Evolutionary conservation across 1,284 basidiomycete species (phyloP).

Genomic region (Coriolopsis trogii): DNA sequence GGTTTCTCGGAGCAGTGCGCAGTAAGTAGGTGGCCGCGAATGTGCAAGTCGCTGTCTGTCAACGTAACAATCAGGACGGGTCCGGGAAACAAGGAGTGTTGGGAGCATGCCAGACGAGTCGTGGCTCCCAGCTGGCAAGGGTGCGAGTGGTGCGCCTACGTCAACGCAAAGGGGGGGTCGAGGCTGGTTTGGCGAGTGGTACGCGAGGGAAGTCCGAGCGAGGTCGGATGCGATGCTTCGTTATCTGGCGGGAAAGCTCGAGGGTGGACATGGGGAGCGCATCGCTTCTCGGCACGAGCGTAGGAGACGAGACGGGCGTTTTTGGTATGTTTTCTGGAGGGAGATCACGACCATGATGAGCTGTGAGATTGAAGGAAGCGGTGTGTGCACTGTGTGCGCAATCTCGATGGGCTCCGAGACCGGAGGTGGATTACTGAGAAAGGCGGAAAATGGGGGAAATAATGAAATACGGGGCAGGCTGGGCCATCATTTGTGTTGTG

Average conservation of each 20-base stretch:
- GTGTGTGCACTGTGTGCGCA: neutral
- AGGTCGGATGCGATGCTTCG: neutral
- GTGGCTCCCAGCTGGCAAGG: neutral
- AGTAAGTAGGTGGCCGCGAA: no score
- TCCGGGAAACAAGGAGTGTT: slow-evolving; percentile 18
- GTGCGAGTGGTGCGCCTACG: neutral
- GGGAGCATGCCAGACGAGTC: neutral
- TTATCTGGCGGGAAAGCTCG: neutral
- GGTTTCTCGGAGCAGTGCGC: no score
- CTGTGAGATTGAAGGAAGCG: neutral
- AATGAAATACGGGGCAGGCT: slow-evolving; percentile 11
- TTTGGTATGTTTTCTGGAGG: slow-evolving; percentile 7
- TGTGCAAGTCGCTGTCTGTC: slow-evolving; percentile 8
- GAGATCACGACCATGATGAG: slow-evolving; percentile 1
- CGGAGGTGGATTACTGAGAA: slow-evolving; percentile 1
- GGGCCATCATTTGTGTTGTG: slow-evolving; percentile 17
- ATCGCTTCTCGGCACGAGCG: slow-evolving; percentile 13
- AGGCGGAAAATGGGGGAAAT: slow-evolving; percentile 8
- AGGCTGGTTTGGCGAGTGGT: neutral
- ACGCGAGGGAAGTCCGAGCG: neutral
- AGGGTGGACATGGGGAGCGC: neutral
- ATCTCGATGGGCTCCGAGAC: slow-evolving; percentile 10
- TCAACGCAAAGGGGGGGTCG: neutral
- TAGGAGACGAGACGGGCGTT: slow-evolving; percentile 9
- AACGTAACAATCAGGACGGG: slow-evolving; percentile 7